These are phyloP conservation scores for Podila horticola DNA, from an alignment of 192 early-diverging fungal species.

Conservation along the genomic window DNA sequence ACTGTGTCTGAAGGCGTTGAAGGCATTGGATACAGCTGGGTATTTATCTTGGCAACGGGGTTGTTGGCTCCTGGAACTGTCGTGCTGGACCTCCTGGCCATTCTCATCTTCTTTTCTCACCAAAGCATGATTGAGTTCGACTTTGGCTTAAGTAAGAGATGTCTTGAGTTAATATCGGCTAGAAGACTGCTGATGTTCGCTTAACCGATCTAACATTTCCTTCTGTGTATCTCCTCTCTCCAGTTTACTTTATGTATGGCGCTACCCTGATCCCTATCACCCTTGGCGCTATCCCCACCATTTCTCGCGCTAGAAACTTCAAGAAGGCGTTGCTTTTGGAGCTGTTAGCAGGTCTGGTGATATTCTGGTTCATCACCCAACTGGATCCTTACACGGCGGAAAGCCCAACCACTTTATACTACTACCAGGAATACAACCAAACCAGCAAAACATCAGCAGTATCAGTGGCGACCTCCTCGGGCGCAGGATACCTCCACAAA, in stretches of 20 bases:
- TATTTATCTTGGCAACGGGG: conserved; percentile 6
- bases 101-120: conserved; percentile 5
- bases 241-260: conserved; percentile 40
- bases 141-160: conserved; percentile 19
- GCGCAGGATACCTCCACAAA: conserved; percentile 13
- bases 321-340: conserved; percentile 11
- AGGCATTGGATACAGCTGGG: conserved; percentile 12
- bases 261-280: conserved; percentile 20
- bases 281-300: conserved; percentile 14
- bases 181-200: background rate
- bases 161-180: background rate
- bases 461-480: background rate
- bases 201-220: background rate
- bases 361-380: conserved; percentile 18
- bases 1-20: background rate
- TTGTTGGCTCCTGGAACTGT: conserved; percentile 16
- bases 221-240: conserved; percentile 1
- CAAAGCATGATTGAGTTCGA: conserved; percentile 26
- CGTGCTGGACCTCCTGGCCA: conserved; percentile 12
- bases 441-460: conserved; percentile 18
- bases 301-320: conserved; percentile 38
- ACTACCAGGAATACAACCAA: conserved; percentile 37
- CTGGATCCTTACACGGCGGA: conserved; percentile 10
- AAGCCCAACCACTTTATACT: conserved; percentile 18
- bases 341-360: background rate